Evolutionary conservation across 768 basidiomycete genomes (phyloP), one percentile per base, ranked within the genome.

Genomic region (Trametes elegans): DNA sequence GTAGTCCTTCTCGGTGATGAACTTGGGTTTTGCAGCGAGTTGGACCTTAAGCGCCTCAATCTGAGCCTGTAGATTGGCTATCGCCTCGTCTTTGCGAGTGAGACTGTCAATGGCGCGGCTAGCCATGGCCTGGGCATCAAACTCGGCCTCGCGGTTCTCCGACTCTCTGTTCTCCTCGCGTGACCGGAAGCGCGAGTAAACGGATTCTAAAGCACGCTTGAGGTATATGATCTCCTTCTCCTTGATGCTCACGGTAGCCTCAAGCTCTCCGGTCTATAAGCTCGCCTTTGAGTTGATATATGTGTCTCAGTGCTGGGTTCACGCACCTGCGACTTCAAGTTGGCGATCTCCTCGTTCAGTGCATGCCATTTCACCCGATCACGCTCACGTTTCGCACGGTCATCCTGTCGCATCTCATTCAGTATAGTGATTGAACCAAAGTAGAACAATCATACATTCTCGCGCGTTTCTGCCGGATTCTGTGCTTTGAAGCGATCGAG

Each of bases 131-230:
- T 86, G 81, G 3, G 87, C 79, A 61, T 92, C 88, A 43, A 86
- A 66, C 44, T 83, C 82, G 0, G 76, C 70, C 43, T 68, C 75
- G 39, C 74, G 76, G 8, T 23, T 53, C n/a, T 59, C 57, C 3
- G 48, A 44, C 45, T 80, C 78, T 40, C 77, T 72, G 23, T 65
- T 64, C 62, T 85, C 82, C 62, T 82, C 80, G 39, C 80, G 70
- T 5, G 80, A 74, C 5, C 79, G 76, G 67, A 94, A 87, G n/a
- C 88, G 79, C 10, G 85, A 85, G 68, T 91, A 91, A 5, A 95
- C 87, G 7, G 89, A 87, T 68, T 93, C 90, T 32, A 97, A 74
- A n/a, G 91, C 88, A 13, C 87, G 85, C 65, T 92, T 91, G 34
- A 94, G 77, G 62, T 87, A 90, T 0, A 78, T 60, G 29, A 87